Evolutionary conservation across 768 basidiomycete species (phyloP).

Genomic region (Mycena polygramma): DNA sequence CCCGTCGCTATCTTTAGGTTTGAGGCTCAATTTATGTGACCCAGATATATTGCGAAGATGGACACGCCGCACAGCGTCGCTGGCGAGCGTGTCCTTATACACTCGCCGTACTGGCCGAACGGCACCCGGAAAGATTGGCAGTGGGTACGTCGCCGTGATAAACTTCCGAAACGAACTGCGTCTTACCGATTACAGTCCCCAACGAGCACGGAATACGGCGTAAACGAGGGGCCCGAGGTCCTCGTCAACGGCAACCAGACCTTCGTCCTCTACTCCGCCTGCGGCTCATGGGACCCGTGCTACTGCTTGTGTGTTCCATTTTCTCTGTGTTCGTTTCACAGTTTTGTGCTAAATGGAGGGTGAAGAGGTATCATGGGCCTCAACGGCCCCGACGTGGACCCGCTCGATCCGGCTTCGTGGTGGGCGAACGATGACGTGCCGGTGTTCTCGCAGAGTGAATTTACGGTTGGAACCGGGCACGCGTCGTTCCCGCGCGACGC

Average conservation of each 20-base stretch:
- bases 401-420: conserved; percentile 51
- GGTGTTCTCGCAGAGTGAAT: conserved; percentile 11
- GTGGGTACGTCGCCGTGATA: conserved; percentile 10
- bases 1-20: too few species aligned
- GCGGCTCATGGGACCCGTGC: conserved; percentile 22
- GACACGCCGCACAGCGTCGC: conserved; percentile 18
- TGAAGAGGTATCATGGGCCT: conserved; percentile 19
- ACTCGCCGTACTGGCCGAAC: conserved; percentile 30
- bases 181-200: background rate
- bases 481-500: conserved; percentile 31
- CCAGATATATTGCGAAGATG: conserved; percentile 31
- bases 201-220: conserved; percentile 22
- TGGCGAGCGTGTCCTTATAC: conserved; percentile 17
- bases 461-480: conserved; percentile 29
- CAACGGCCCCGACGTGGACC: conserved; percentile 53
- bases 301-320: conserved; percentile 8
- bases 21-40: background rate
- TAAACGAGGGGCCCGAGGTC: conserved; percentile 28
- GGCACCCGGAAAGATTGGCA: conserved; percentile 27
- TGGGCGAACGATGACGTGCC: conserved; percentile 30
- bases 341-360: background rate
- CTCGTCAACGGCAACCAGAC: conserved; percentile 12
- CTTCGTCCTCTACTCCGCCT: conserved; percentile 25
- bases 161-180: background rate
- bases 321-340: background rate